Base-by-base conservation (phyloP, 2,329 filamentous ascomycete species). In the Hymenoscyphus fraxineus region DNA sequence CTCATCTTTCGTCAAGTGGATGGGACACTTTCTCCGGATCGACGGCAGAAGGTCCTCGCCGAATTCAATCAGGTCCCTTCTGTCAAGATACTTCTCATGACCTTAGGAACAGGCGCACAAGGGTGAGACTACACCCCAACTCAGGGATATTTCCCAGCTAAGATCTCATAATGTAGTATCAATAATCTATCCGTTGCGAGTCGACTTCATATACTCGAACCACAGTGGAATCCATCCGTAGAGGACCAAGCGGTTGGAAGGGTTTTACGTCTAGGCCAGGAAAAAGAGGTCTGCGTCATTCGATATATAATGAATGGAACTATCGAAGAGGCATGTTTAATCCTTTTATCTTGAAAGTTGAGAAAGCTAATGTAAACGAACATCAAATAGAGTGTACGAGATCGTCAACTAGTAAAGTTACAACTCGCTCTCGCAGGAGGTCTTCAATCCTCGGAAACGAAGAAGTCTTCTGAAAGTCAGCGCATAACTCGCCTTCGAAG, bases 161-260 rank as follows among this genome's bases (percentile, higher is more conserved):
- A 41, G 40, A 15, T 1, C 12, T 41, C 16, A 15, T 15, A 1
- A 15, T 41, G 15, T 15, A 41, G 40, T 41, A 12, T 70, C 6
- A 70, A 71, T 3, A 27, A 27, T 62, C 47, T 71, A 2, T 65
- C 69, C 3, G 62, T 68, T 35, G 70, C 70, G 54, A 69, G 64
- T 58, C 63, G 60, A 59, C 63, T 71, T 1, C 67, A 70, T 59
- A 65, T 70, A 19, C 44, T 70, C 6, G 70, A 69, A 32, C 70
- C 70, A n/a, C 68, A 70, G 56, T 71, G 68, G 68, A 70, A 70
- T 47, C 70, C 67, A 0, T 64, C 65, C 51, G 63, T 70, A 10
- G 67, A 70, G 56, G 65, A n/a, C 19, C 68, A 71, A 59, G 68
- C 70, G 9, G 67, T 71, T 51, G 66, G 61, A 13, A 57, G 69